Percentiles rank a stretch among this genome's conserved stretches.
phyloP scores from a whole-genome alignment of 2,329 filamentous ascomycete species.

The Achaetomium macrosporum region DNA sequence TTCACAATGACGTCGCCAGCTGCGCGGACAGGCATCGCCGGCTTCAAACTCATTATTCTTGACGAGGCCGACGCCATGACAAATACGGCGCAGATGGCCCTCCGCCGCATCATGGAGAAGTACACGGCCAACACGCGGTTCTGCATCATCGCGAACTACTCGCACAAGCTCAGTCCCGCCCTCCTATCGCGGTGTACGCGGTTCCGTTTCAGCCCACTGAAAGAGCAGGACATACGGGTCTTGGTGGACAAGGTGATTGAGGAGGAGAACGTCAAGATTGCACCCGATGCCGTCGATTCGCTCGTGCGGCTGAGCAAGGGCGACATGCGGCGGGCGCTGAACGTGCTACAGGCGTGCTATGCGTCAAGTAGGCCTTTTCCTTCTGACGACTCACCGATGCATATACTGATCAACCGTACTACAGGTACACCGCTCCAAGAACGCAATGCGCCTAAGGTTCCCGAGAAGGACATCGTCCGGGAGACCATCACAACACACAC shows the following conservation, averaged over 20 bases:
- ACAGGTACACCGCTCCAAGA: constrained; percentile 61
- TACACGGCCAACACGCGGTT: constrained; percentile 97
- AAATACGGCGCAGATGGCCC: constrained; percentile 94
- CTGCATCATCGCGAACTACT: constrained; percentile 98
- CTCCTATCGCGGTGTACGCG: constrained; percentile 88
- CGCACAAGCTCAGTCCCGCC: constrained; percentile 92
- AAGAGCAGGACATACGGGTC: constrained; percentile 76
- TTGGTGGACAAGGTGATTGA: constrained; percentile 86
- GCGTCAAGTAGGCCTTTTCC: constrained; percentile 64
- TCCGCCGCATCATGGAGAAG: constrained; percentile 97
- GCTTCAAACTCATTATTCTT: constrained; percentile 92
- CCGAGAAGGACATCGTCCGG: constrained; percentile 60
- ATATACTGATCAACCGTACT: constrained; percentile 9
- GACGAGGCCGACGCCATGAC: constrained; percentile 99
- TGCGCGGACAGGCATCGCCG: constrained; percentile 50
- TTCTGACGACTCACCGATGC: no score
- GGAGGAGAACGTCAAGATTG: constrained; percentile 81
- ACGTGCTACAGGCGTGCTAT: constrained; percentile 94
- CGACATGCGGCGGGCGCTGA: constrained; percentile 91
- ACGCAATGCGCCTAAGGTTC: constrained; percentile 53
- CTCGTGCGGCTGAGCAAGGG: constrained; percentile 85
- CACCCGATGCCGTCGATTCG: constrained; percentile 71
- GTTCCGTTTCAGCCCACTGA: constrained; percentile 90
- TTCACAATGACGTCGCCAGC: constrained; percentile 52
- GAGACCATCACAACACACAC: constrained; percentile 82